Evolutionary conservation across 2,329 filamentous ascomycete species (phyloP), one percentile per base, ranked within the genome.

Genomic region (Colletotrichum sp.): DNA sequence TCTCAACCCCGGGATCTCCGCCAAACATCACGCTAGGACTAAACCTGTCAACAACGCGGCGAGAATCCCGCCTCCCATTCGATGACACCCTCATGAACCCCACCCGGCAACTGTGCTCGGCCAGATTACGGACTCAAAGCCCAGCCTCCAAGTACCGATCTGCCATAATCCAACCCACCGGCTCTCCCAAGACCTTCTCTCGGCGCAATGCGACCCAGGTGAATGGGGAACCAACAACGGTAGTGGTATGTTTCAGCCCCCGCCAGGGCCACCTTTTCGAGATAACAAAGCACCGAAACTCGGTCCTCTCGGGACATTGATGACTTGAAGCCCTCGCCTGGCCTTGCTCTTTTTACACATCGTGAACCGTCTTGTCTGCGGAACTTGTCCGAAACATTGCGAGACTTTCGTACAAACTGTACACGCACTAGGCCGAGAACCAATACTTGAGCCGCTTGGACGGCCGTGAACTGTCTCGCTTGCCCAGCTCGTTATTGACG

Each of bases 291-390:
- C 15, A 30, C 67, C 72, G 67, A 74, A 70, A 66, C 60, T 71
- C 67, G 60, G 72, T 52, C 8, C n/a, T 61, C 24, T 74, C 72
- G 72, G 72, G n/a, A 26, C 36, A 74, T 74, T 52, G 18, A 39
- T 71, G 8, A 30, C 10, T 36, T 24, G 6, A 7, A 26, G 21
- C 24, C 18, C 65, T 30, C 48, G 16, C 10, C 16, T 30, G 34
- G 7, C 13, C 18, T 4, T 39, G 26, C 15, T 7, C n/a, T 28
- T 28, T 26, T 24, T 3, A 8, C 16, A 6, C 32, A 52, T 52
- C 43, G n/a, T 36, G 15, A 10, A 52, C 12, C 16, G 9, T 7
- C n/a, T 4, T 7, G 3, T 13, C 2, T 7, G 7, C 66, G 71
- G 66, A 71, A 65, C 43, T 43, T 70, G 43, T 15, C 66, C 59